A percentile compares a stretch with the other conserved stretches of the same genome.
Conservation (phyloP, 106 monocot genomes). For the Allium sativum region DNA sequence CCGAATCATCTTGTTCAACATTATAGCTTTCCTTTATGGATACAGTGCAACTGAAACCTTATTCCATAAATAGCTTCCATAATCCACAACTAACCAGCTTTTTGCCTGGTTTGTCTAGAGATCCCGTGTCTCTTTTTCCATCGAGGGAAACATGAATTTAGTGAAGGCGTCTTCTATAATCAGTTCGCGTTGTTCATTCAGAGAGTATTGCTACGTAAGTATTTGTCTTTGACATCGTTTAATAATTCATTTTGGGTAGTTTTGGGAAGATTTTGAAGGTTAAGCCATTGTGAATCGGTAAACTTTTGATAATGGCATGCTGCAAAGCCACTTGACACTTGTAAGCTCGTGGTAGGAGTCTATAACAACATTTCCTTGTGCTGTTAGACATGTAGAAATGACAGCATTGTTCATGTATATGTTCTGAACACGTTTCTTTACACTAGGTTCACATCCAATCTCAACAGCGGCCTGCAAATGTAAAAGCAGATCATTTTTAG, state of each 20-base stretch:
- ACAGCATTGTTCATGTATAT: slow-evolving; percentile 74
- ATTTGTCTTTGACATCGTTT: slow-evolving; percentile 52
- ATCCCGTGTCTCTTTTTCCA: slow-evolving; percentile 87
- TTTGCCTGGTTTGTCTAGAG: slow-evolving; percentile 66
- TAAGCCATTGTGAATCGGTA: slow-evolving; percentile 75
- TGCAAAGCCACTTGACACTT: slow-evolving; percentile 62
- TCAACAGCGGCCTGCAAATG: slow-evolving; percentile 70
- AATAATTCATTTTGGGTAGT: slow-evolving; percentile 43
- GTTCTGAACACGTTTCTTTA: slow-evolving; percentile 66
- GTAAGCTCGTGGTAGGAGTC: slow-evolving; percentile 75
- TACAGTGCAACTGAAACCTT: slow-evolving; percentile 88
- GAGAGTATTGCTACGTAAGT: slow-evolving; percentile 65
- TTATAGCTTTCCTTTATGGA: slow-evolving; percentile 33
- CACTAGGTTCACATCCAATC: slow-evolving; percentile 85
- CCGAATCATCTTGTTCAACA: slow-evolving; percentile 50
- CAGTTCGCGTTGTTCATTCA: slow-evolving; percentile 83
- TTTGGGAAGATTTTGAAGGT: slow-evolving; percentile 76
- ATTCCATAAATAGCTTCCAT: slow-evolving; percentile 76
- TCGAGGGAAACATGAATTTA: slow-evolving; percentile 69
- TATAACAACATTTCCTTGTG: slow-evolving; percentile 68
- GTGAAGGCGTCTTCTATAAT: slow-evolving; percentile 77
- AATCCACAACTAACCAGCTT: slow-evolving; percentile 72
- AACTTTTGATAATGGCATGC: slow-evolving; percentile 78
- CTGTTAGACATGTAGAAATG: slow-evolving; percentile 76
- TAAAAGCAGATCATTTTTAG: background rate